Evolutionary conservation across 2,329 filamentous ascomycete genomes (phyloP), one percentile per base, ranked within the genome.

Genomic region (Camptophora hylomeconis): DNA sequence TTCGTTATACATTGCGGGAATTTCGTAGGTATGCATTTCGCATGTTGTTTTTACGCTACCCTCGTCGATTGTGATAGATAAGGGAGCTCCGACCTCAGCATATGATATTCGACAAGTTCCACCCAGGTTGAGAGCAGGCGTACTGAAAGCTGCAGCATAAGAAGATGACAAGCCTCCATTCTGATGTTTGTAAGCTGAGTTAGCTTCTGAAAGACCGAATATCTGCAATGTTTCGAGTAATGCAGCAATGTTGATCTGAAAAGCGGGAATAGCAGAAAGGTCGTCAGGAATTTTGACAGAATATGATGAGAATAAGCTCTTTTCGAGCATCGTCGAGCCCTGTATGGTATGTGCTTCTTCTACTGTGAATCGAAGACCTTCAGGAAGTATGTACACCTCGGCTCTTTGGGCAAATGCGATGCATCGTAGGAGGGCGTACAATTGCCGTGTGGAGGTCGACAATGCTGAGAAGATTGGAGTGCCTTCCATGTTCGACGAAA

Each of bases 201-300:
- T 42, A 5, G 70, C 61, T 9, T 73, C 65, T 40, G 81, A 79
- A 24, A 86, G 71, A 27, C 83, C 83, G 47, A 98, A 92, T 27
- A 98, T 95, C 48, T 94, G 87, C 5, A 98, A 67, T 0, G 87
- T 92, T 57, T 95, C 89, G 30, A 98, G 71, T 3, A 98, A 69
- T 11, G 87, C 81, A 4, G 77, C 67, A 6, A 98, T 69, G 2
- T 84, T 89, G 40, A 95, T 77, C 49, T 92, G 78, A 50, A 98
- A 98, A 28, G 69, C 71, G 5, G 81, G 75, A 17, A 71, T 65
- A 3, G 50, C 37, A 3, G 46, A 36, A 13, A 47, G 37, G 17
- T 52, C 45, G 26, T 46, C 39, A 13, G 52, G 47, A 58, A 61
- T 39, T 28, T 76, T 75, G 52, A 83, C 79, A 12, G 64, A 71